Base-by-base conservation (phyloP, 2,329 filamentous ascomycete genomes). In the Chalaropsis thielavioides region DNA sequence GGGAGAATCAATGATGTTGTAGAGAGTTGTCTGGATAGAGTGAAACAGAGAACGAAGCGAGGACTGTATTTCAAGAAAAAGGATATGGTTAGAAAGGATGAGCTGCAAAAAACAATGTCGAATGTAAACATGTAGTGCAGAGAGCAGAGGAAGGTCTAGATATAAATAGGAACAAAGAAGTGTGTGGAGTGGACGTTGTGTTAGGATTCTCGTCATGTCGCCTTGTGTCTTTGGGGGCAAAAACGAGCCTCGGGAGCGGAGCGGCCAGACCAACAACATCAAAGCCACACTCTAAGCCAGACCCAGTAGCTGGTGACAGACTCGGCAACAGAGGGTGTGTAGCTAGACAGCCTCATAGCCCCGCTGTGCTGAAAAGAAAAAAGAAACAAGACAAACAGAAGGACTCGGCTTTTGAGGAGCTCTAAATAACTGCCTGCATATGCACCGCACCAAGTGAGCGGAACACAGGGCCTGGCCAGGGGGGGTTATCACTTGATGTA, bases 21-120 rank as follows among this genome's bases (percentile, higher is more conserved):
- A 17, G n/a, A 46, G 41, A 10, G 60, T 58, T 41, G 19, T 61
- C 22, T 61, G 38, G 38, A 66, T 49, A 22, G 64, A 66, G 40
- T 51, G 64, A 60, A 66, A 58, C 17, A 66, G 40, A 49, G 64
- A 44, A 6, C 60, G 60, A 13, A 66, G 64, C 24, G 64, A 62
- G 13, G 61, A 62, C 64, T 66, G 49, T 44, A 58, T 17, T 35
- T 17, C 24, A 35, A 27, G 31, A 8, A 19, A 44, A 56, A 24
- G 7, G 35, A 24, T 27, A 10, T 27, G 15, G 27, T 40, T 62
- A 66, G 49, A 62, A 46, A 38, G 24, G 17, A 8, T 31, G 44
- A 62, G 40, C 15, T 22, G 43, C 22, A 61, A 27, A 31, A 27
- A 24, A 58, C 7, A 35, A 35, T 38, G 17, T 13, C 15, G 10